A percentile compares a stretch with the other conserved stretches of the same genome.
Evolutionary conservation across 1,284 basidiomycete species (phyloP).

Genomic region (Rhizoctonia solani): DNA sequence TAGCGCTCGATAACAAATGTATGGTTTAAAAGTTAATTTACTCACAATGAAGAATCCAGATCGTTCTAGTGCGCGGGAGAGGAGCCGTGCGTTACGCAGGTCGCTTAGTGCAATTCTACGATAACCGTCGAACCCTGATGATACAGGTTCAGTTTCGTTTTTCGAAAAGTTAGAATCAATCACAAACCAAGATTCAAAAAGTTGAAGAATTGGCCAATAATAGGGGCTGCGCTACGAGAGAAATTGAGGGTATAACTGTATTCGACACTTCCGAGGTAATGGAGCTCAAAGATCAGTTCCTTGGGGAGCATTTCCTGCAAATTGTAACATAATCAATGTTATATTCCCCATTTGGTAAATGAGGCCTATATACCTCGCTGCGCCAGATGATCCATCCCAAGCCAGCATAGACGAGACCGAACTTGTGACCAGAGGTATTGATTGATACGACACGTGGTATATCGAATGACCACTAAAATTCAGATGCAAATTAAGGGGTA

Average conservation of each 20-base stretch:
- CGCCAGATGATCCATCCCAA: constrained; percentile 90
- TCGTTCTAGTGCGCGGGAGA: constrained; percentile 84
- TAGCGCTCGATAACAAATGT: neutral
- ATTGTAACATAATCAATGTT: neutral
- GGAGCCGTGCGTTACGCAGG: constrained; percentile 80
- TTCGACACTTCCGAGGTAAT: constrained; percentile 68
- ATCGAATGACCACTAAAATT: constrained; percentile 76
- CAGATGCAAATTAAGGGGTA: neutral
- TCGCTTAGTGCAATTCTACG: constrained; percentile 61
- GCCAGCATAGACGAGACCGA: constrained; percentile 84
- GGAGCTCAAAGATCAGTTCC: constrained; percentile 91
- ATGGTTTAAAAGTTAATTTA: neutral
- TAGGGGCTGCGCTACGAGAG: constrained; percentile 85
- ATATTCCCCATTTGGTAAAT: neutral
- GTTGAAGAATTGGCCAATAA: constrained; percentile 84
- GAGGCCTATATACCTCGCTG: constrained; percentile 51
- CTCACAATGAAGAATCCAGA: constrained; percentile 67
- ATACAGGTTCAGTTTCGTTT: neutral
- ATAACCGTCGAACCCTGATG: constrained; percentile 59
- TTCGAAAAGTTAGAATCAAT: constrained; percentile 51
- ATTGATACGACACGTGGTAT: constrained; percentile 87
- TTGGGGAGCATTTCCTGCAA: constrained; percentile 50
- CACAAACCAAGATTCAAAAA: constrained; percentile 72
- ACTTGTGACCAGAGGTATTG: constrained; percentile 89
- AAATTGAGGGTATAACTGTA: constrained; percentile 93